phyloP scores from a whole-genome alignment of 345 rosid genomes.

The Corymbia maculata region DNA sequence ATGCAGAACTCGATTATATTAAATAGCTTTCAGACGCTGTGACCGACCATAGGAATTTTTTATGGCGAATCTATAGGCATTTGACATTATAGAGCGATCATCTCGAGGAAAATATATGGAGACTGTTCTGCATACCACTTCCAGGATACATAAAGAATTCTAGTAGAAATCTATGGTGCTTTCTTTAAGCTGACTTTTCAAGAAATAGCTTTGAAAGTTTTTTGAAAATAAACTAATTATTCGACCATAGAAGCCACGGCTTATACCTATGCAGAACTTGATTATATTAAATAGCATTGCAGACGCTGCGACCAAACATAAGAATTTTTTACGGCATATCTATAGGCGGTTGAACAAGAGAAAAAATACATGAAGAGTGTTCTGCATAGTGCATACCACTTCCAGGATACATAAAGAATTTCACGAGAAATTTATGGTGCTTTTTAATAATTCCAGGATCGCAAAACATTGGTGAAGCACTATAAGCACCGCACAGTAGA shows the following conservation, averaged over 20 bases:
- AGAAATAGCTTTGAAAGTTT: neutral
- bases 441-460: neutral
- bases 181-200: neutral
- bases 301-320: neutral
- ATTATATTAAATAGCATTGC: neutral
- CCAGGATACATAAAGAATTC: neutral
- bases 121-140: neutral
- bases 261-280: neutral
- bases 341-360: neutral
- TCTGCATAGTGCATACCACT: neutral
- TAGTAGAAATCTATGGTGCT: neutral
- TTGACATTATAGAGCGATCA: neutral
- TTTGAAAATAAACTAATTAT: neutral
- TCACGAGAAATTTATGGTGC: neutral
- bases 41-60: neutral
- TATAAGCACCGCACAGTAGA: neutral
- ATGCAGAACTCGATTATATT: neutral
- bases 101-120: neutral
- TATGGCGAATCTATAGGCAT: neutral
- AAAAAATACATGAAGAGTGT: neutral
- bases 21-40: neutral
- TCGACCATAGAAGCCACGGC: neutral
- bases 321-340: neutral
- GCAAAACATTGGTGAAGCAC: neutral
- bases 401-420: neutral